phyloP scores from a whole-genome alignment of 805 yeast genomes.

The Wickerhamiella qilinensis region DNA sequence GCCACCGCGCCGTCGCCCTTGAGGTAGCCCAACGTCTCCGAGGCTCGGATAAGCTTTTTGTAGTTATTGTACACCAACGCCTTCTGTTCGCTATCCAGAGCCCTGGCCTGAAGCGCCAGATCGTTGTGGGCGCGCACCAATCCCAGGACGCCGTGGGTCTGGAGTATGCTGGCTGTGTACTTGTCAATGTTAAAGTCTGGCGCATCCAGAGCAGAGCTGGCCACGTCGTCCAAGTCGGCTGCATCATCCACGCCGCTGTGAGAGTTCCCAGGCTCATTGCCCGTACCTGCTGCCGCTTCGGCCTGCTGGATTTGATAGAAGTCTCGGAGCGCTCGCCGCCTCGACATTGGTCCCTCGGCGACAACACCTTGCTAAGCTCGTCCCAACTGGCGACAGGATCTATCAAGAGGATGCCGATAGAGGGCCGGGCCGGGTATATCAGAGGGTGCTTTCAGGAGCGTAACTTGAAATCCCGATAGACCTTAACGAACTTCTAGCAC shows the following conservation, averaged over 20 bases:
- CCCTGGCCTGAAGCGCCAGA: conserved; percentile 17
- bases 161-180: conserved; percentile 10
- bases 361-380: too few species aligned
- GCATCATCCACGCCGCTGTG: not conserved
- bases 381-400: too few species aligned
- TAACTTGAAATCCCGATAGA: too few species aligned
- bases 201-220: conserved; percentile 9
- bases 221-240: not conserved
- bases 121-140: conserved; percentile 16
- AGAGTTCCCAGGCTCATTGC: conserved; percentile 1
- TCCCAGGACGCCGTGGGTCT: conserved; percentile 11
- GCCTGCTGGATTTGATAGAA: conserved; percentile 22
- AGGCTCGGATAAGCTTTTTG: conserved; percentile 22
- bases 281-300: conserved; percentile 5
- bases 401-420: too few species aligned
- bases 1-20: conserved; percentile 14
- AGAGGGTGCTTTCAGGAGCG: too few species aligned
- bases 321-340: conserved; percentile 21
- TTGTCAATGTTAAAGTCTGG: conserved; percentile 14
- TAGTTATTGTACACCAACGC: conserved; percentile 25
- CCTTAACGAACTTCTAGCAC: too few species aligned
- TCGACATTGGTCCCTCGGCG: conserved; percentile 1
- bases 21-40: conserved; percentile 19
- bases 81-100: conserved; percentile 23
- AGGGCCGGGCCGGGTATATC: too few species aligned